These are phyloP conservation scores for Gymnopus androsaceus DNA, from an alignment of 1,284 basidiomycete genomes.

Conservation along the genomic window DNA sequence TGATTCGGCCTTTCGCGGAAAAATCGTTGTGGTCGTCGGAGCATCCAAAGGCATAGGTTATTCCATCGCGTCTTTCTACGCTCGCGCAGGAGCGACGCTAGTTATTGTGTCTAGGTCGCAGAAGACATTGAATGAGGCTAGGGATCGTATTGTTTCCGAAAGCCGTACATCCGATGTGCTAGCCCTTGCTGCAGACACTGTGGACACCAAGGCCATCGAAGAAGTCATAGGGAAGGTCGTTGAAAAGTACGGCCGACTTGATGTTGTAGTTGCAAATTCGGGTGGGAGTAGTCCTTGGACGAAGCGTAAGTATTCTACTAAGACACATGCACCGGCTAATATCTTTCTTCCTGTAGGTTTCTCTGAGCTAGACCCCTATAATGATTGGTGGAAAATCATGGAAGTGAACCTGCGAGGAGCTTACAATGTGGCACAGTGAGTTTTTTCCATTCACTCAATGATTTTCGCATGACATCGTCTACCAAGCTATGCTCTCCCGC, in stretches of 20 bases:
- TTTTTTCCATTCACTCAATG: too few relatives aligned
- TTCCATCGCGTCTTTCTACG: constrained; percentile 8
- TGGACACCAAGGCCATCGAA: constrained; percentile 3
- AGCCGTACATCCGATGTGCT: background rate
- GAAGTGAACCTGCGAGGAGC: constrained; percentile 5
- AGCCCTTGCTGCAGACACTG: constrained; percentile 1
- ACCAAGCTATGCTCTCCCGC: background rate
- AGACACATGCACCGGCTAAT: too few relatives aligned
- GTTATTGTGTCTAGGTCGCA: background rate
- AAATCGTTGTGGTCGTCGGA: constrained; percentile 11
- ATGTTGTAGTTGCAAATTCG: constrained; percentile 10
- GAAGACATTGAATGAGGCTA: too few relatives aligned
- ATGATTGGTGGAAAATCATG: constrained; percentile 4
- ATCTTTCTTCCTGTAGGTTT: background rate
- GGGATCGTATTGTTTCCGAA: background rate
- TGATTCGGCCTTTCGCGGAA: background rate
- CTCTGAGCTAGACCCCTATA: background rate
- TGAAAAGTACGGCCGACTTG: constrained; percentile 7
- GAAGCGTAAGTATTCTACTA: background rate
- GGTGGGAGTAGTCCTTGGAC: too few relatives aligned
- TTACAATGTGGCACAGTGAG: constrained; percentile 6
- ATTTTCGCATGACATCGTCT: too few relatives aligned
- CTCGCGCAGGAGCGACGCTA: constrained; percentile 1
- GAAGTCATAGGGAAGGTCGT: background rate
- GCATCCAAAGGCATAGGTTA: constrained; percentile 11